Evolutionary conservation across 805 yeast genomes (phyloP), one percentile per base, ranked within the genome.

Genomic region (Candida morakotiae): DNA sequence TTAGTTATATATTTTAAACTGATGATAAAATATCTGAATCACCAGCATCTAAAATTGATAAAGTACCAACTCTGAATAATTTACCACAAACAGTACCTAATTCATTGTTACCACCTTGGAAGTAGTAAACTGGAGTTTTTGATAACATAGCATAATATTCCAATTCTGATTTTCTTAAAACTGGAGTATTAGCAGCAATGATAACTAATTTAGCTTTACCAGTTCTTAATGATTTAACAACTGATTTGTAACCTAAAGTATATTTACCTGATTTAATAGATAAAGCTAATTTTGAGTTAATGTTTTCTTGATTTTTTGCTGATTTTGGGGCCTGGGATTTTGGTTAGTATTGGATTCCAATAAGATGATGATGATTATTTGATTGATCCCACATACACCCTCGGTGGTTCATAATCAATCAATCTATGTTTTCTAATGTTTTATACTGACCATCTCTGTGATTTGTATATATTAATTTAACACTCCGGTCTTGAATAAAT

Each of bases 101-200:
- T 79, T 91, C 98, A 78, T 91, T 91, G 96, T 91, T 91, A 74
- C 96, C 95, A 81, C 97, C 98, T 76, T 83, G 93, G 95, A 89
- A 93, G 89, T 89, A 94, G 93, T 91, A 89, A 55, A 82, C 83
- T 66, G 79, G 80, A 70, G 96, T 86, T 87, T 89, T 91, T 71
- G 98, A 85, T 72, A 93, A 84, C 98, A 93, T 91, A 67, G 98
- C 97, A 87, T 93, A 93, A 84, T 93, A 93, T 82, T 93, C 98
- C 73, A 93, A 83, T 83, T 93, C 99, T 59, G 98, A 87, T 81
- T 93, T 91, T 84, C 98, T 91, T 74, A 93, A 85, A 64, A 91
- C 95, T 77, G 98, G 98, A 66, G 98, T 93, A 93, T 93, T 93
- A 70, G 94, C 93, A 64, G 99, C 96, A 65, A 93, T 81, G 77